Conservation (phyloP, 768 basidiomycete genomes). For the Pleurotus eryngii region DNA sequence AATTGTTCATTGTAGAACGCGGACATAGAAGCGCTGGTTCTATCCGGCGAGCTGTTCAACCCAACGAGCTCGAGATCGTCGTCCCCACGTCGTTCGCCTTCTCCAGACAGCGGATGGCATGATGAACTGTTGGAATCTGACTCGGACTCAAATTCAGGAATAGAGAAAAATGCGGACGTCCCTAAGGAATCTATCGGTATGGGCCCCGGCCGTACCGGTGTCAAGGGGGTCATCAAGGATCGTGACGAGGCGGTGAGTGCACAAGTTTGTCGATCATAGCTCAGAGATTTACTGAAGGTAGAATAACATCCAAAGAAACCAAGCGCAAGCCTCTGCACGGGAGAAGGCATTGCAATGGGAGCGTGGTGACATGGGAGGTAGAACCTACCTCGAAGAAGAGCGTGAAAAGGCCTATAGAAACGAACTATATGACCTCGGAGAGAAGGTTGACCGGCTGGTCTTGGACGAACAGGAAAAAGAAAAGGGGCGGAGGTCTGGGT, state of each 20-base stretch:
- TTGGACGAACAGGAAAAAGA: constrained; percentile 35
- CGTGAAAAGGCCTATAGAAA: constrained; percentile 39
- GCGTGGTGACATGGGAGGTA: constrained; percentile 59
- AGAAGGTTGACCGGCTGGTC: constrained; percentile 45
- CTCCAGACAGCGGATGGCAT: constrained; percentile 56
- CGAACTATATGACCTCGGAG: constrained; percentile 27
- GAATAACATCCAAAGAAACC: constrained; percentile 36
- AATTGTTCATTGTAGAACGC: constrained; percentile 19
- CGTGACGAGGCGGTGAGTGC: constrained; percentile 56
- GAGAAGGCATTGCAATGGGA: constrained; percentile 59
- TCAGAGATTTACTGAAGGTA: background rate
- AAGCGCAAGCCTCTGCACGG: constrained; percentile 37
- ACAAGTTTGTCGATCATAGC: background rate
- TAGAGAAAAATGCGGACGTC: background rate
- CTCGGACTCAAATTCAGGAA: constrained; percentile 16
- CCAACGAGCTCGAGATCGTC: constrained; percentile 44
- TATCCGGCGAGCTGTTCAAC: constrained; percentile 76
- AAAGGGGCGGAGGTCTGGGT: constrained; percentile 21
- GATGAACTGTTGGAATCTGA: constrained; percentile 45
- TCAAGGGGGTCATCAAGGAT: constrained; percentile 86
- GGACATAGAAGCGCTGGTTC: constrained; percentile 68
- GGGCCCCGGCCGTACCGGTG: constrained; percentile 83
- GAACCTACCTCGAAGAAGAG: constrained; percentile 78
- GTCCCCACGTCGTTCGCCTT: constrained; percentile 64
- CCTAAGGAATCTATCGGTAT: constrained; percentile 68